A percentile compares a stretch with the other conserved stretches of the same genome.
Conservation (phyloP, 257 asterid genomes). For the Lantana camara region DNA sequence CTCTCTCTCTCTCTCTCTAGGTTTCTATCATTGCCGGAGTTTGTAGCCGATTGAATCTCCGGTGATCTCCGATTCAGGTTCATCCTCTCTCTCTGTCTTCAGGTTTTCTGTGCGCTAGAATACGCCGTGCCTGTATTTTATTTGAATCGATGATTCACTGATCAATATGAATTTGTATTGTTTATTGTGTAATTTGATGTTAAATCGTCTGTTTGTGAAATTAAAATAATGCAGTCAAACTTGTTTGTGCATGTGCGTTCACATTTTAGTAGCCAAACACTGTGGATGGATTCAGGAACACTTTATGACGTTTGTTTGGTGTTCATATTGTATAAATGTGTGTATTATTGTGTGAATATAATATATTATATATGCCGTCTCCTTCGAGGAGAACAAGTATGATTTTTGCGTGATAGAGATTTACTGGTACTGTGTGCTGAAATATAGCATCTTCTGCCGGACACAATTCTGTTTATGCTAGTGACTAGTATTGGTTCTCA, state of each 20-base stretch:
- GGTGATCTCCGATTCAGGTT: not conserved
- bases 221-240: not conserved
- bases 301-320: not conserved
- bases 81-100: not conserved
- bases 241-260: not conserved
- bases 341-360: not conserved
- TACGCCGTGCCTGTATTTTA: not conserved
- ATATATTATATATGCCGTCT: not conserved
- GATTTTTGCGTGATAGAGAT: not conserved
- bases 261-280: not conserved
- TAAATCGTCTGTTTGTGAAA: not conserved
- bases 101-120: not conserved
- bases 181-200: not conserved
- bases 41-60: not conserved
- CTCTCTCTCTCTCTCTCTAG: not conserved
- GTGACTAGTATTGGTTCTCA: not conserved
- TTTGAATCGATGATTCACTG: not conserved
- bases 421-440: not conserved
- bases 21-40: not conserved
- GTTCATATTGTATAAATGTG: not conserved
- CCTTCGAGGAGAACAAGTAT: not conserved
- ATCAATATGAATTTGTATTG: not conserved
- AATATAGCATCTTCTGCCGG: constrained; percentile 23
- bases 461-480: not conserved
- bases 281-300: constrained; percentile 16